Evolutionary conservation across 169 alveolate genomes (phyloP).

Genomic region (Theileria annulata): DNA sequence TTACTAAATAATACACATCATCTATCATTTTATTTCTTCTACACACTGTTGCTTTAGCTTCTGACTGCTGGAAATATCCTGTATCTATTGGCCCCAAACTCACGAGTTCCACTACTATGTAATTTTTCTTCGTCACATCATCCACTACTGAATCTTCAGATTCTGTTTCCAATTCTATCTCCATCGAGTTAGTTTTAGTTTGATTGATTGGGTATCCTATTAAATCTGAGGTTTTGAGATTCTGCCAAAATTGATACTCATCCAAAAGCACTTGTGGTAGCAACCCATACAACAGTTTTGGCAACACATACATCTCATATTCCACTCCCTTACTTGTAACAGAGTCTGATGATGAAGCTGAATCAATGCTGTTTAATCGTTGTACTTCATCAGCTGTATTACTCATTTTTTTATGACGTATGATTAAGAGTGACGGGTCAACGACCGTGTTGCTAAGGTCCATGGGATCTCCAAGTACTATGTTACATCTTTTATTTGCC

Average conservation of each 20-base stretch:
- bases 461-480: constrained; percentile 7
- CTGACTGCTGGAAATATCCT: constrained; percentile 18
- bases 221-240: constrained; percentile 67
- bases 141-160: neutral
- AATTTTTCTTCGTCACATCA: neutral
- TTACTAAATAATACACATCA: constrained; percentile 33
- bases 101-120: constrained; percentile 14
- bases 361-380: constrained; percentile 30
- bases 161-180: constrained; percentile 24
- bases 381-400: constrained; percentile 19
- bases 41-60: constrained; percentile 14
- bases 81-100: constrained; percentile 12
- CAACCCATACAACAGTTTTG: constrained; percentile 63
- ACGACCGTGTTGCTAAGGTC: constrained; percentile 26
- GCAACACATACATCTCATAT: constrained; percentile 62
- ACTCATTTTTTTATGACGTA: constrained; percentile 35
- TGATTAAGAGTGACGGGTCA: constrained; percentile 37
- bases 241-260: constrained; percentile 76
- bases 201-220: constrained; percentile 68
- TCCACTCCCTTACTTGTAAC: constrained; percentile 31
- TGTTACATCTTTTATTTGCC: constrained; percentile 11
- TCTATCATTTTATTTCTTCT: constrained; percentile 10
- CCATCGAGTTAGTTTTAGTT: constrained; percentile 23
- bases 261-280: constrained; percentile 70
- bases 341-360: constrained; percentile 11